Evolutionary conservation across 164 flowering plant species (phyloP).

Genomic region (Litsea cubeba): DNA sequence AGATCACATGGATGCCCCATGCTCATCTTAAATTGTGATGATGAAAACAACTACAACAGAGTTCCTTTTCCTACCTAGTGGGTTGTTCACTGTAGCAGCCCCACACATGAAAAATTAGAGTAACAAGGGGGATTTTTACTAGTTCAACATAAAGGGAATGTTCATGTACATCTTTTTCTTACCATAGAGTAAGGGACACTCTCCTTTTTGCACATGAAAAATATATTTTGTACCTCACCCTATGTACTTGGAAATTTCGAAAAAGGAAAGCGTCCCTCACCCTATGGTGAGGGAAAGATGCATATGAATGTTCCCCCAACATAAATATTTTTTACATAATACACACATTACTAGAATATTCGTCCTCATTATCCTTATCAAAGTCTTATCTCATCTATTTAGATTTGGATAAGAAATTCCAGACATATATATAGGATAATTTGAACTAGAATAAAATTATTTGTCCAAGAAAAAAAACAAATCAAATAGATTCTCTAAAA

Average conservation of each 20-base stretch:
- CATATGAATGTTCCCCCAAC: too few species aligned
- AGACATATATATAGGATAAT: neutral
- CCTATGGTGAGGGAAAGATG: too few species aligned
- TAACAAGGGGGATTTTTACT: neutral
- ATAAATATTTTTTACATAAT: neutral
- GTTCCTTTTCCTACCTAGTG: neutral
- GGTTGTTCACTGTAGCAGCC: neutral
- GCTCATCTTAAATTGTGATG: neutral
- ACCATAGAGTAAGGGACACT: too few species aligned
- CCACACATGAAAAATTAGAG: neutral
- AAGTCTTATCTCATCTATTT: too few species aligned
- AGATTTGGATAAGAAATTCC: too few species aligned
- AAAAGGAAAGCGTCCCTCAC: too few species aligned
- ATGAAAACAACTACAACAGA: neutral
- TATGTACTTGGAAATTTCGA: too few species aligned
- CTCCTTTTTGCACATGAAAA: too few species aligned
- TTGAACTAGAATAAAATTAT: neutral
- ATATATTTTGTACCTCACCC: too few species aligned
- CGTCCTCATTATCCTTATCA: too few species aligned
- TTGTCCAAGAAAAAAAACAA: neutral
- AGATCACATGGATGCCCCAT: neutral
- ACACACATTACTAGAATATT: neutral
- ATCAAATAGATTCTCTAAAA: constrained; percentile 2
- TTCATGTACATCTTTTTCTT: too few species aligned
- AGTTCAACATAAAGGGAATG: neutral